These are phyloP conservation scores for Claviceps digitariae DNA, from an alignment of 2,329 filamentous ascomycete species.

Conservation along the genomic window DNA sequence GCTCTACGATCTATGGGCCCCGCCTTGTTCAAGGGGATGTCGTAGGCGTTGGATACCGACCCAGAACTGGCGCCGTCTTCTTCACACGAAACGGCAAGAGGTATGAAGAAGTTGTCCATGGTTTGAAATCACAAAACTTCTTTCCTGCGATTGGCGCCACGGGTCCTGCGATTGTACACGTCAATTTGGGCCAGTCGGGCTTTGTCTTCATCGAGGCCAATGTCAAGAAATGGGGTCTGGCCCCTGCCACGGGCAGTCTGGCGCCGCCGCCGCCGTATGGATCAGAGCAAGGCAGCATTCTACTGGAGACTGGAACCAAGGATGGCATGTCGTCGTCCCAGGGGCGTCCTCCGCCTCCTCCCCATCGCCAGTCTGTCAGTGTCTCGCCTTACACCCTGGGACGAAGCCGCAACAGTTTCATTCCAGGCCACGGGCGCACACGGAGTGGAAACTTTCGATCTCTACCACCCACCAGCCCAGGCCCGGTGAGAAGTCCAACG, in stretches of 20 bases:
- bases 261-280: constrained; percentile 94
- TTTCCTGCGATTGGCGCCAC: constrained; percentile 96
- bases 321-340: constrained; percentile 36
- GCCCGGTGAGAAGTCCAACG: constrained; percentile 79
- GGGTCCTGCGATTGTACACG: constrained; percentile 81
- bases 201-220: constrained; percentile 99
- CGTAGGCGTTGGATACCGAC: constrained; percentile 87
- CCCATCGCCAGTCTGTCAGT: constrained; percentile 32
- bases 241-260: constrained; percentile 87
- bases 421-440: constrained; percentile 57
- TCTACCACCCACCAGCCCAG: constrained; percentile 67
- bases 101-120: constrained; percentile 85
- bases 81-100: constrained; percentile 98
- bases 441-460: constrained; percentile 68
- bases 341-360: constrained; percentile 23
- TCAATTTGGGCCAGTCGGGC: constrained; percentile 94
- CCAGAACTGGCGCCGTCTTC: constrained; percentile 87
- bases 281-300: constrained; percentile 89
- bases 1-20: constrained; percentile 65
- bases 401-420: constrained; percentile 33
- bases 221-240: constrained; percentile 98
- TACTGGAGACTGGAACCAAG: constrained; percentile 72
- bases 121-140: constrained; percentile 88
- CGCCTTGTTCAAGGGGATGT: constrained; percentile 87
- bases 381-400: constrained; percentile 21